phyloP scores from a whole-genome alignment of 2,329 filamentous ascomycete species.

The Ceratocystis eucalypticola region DNA sequence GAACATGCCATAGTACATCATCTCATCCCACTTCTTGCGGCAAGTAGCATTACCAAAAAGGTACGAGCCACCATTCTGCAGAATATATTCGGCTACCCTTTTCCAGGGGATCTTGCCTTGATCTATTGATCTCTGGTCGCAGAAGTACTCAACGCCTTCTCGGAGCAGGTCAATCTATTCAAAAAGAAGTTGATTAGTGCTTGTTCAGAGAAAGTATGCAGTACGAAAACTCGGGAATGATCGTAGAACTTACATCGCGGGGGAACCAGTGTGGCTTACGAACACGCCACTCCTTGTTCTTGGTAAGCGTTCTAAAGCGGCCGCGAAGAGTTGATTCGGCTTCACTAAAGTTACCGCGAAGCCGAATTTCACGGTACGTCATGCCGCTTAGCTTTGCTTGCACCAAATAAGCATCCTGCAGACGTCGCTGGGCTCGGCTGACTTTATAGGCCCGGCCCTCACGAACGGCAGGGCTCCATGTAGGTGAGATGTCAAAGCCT shows the following conservation, averaged over 20 bases:
- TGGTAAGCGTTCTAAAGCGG: conserved; percentile 51
- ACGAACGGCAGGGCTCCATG: conserved; percentile 4
- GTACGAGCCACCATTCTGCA: conserved; percentile 40
- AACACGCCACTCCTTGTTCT: conserved; percentile 46
- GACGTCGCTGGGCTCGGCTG: conserved; percentile 9
- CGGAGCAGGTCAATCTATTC: conserved; percentile 33
- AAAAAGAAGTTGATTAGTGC: not conserved
- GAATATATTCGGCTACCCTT: conserved; percentile 41
- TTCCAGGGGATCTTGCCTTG: conserved; percentile 41
- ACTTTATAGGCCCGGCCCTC: conserved; percentile 12
- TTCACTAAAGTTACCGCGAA: conserved; percentile 41
- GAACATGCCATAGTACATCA: conserved; percentile 23
- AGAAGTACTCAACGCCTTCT: conserved; percentile 31
- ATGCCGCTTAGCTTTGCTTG: conserved; percentile 40
- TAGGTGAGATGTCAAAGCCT: not conserved
- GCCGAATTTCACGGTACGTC: conserved; percentile 52
- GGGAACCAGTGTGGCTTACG: conserved; percentile 52
- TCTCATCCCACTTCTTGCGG: conserved; percentile 42
- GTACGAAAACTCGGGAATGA: not conserved
- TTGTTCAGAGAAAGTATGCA: conserved; percentile 2
- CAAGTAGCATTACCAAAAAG: conserved; percentile 46
- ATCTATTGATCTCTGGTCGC: conserved; percentile 23
- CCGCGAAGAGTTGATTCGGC: conserved; percentile 63
- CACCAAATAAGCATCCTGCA: conserved; percentile 39
- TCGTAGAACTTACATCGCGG: conserved; percentile 43